Percentiles rank a stretch among this genome's conserved stretches.
Evolutionary conservation across 2,329 filamentous ascomycete species (phyloP).

Genomic region (Huntiella abstrusa): DNA sequence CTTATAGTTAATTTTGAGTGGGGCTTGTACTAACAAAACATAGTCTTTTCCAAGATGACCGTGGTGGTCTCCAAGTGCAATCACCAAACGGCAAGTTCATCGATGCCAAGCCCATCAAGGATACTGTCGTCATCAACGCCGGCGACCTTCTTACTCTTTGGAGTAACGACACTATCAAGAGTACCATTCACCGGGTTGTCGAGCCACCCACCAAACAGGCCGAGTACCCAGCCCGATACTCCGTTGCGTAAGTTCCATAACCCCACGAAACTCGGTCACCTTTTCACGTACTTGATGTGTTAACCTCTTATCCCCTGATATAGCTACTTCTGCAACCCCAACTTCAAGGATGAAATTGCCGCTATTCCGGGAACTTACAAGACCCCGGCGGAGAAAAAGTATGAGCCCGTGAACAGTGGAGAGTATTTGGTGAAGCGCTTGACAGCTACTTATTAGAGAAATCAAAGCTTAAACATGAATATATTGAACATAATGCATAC

Average conservation of each 20-base stretch:
- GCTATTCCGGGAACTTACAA: conserved; percentile 61
- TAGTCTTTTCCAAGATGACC: conserved; percentile 36
- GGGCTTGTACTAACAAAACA: too few species aligned
- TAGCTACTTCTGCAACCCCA: conserved; percentile 76
- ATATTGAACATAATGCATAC: neutral
- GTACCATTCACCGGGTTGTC: conserved; percentile 76
- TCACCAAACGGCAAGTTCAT: conserved; percentile 62
- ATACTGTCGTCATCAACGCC: conserved; percentile 74
- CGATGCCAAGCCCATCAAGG: conserved; percentile 63
- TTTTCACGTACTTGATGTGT: neutral
- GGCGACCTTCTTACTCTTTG: conserved; percentile 72
- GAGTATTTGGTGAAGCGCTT: conserved; percentile 67
- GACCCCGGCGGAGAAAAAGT: conserved; percentile 52
- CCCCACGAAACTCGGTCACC: neutral
- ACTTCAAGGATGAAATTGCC: conserved; percentile 57
- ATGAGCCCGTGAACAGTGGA: conserved; percentile 56
- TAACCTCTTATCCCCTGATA: neutral
- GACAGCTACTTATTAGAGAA: conserved; percentile 48
- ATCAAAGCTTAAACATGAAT: neutral
- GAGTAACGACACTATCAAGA: conserved; percentile 84
- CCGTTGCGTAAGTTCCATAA: conserved; percentile 46
- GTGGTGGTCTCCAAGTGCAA: conserved; percentile 38
- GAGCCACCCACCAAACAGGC: conserved; percentile 50
- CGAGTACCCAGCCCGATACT: conserved; percentile 60
- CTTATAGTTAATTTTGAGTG: neutral